Conservation (phyloP, 169 alveolate genomes). For the Plasmodium falciparum region DNA sequence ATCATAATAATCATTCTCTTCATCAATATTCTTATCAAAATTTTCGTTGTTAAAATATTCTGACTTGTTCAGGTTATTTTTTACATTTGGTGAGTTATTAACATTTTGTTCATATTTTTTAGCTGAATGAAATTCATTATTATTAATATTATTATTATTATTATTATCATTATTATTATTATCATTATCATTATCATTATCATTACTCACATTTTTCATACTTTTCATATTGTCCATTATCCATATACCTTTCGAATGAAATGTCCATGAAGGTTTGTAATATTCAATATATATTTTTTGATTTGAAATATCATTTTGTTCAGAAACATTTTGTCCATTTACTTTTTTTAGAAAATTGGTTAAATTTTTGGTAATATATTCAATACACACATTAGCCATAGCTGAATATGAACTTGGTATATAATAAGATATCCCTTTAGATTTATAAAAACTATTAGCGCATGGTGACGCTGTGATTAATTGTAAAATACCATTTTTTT, state of each 20-base stretch:
- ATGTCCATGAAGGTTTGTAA: slow-evolving; percentile 72
- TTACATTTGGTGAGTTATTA: slow-evolving; percentile 75
- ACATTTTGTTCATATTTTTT: slow-evolving; percentile 19
- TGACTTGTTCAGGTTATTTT: slow-evolving; percentile 82
- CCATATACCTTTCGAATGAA: slow-evolving; percentile 76
- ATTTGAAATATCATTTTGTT: slow-evolving; percentile 2
- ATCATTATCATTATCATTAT: not conserved
- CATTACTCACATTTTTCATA: not conserved
- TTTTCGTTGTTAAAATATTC: slow-evolving; percentile 78
- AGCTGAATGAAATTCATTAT: not conserved
- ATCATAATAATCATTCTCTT: slow-evolving; percentile 34
- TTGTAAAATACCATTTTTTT: slow-evolving; percentile 60
- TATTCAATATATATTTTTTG: slow-evolving; percentile 64
- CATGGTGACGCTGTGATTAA: slow-evolving; percentile 85
- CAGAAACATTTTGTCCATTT: slow-evolving; percentile 7
- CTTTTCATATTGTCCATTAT: slow-evolving; percentile 10
- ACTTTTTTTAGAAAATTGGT: slow-evolving; percentile 33
- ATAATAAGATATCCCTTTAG: slow-evolving; percentile 71
- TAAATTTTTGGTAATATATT: slow-evolving; percentile 48
- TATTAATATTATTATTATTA: not conserved
- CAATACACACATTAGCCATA: slow-evolving; percentile 61
- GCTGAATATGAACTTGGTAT: slow-evolving; percentile 43
- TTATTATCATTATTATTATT: not conserved
- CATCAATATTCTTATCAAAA: not conserved
- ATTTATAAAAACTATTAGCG: slow-evolving; percentile 83